Evolutionary conservation across 179 eudicot genomes (phyloP).

Genomic region (Drosera spatulata): DNA sequence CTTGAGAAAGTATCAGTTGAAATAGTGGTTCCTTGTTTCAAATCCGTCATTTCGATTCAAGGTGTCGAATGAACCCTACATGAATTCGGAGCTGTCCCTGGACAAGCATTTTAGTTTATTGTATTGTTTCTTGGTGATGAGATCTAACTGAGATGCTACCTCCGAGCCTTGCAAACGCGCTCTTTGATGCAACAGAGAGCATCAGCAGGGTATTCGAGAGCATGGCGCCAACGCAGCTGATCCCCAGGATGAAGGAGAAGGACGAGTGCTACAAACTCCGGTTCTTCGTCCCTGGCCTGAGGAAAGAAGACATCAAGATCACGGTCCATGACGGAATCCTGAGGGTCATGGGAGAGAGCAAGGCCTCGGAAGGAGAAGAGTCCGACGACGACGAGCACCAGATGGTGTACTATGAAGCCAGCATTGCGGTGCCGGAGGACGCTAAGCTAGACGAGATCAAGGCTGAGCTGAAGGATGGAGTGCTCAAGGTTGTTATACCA

Average conservation of each 20-base stretch:
- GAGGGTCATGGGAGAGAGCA: constrained; percentile 44
- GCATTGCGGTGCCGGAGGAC: constrained; percentile 54
- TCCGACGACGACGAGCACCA: constrained; percentile 27
- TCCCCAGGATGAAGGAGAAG: constrained; percentile 44
- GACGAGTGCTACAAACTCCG: constrained; percentile 46
- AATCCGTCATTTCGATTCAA: too few species aligned
- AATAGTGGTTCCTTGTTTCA: too few species aligned
- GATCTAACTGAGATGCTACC: constrained; percentile 6
- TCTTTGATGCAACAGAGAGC: constrained; percentile 62
- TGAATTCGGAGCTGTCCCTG: too few species aligned
- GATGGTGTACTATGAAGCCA: constrained; percentile 22
- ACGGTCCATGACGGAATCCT: constrained; percentile 46
- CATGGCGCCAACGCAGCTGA: constrained; percentile 19
- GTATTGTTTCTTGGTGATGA: too few species aligned
- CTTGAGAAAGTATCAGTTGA: too few species aligned
- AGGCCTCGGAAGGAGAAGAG: constrained; percentile 43
- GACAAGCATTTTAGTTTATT: too few species aligned
- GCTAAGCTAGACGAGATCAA: constrained; percentile 57
- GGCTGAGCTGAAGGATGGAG: constrained; percentile 74
- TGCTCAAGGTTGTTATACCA: constrained; percentile 45
- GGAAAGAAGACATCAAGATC: constrained; percentile 52
- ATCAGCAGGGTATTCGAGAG: constrained; percentile 48
- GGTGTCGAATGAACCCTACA: too few species aligned
- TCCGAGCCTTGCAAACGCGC: constrained; percentile 38
- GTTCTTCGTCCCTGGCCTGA: constrained; percentile 50